phyloP scores from a whole-genome alignment of 1,284 basidiomycete species.

The Microstroma glucosiphilum region DNA sequence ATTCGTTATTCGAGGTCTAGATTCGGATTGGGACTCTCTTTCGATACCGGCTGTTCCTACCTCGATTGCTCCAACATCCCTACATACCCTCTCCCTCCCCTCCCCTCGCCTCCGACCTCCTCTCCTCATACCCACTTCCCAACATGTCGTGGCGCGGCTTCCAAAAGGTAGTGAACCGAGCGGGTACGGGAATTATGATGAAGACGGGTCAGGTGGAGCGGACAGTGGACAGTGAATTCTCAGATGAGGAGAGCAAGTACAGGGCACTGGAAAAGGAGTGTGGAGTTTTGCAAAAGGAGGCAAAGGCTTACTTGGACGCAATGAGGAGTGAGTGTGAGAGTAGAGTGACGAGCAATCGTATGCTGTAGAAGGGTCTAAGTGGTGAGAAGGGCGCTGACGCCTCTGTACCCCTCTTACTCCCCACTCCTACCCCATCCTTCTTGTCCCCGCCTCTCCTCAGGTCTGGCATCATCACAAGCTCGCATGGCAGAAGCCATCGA shows the following conservation, averaged over 20 bases:
- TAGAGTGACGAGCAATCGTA: neutral
- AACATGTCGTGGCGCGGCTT: conserved; percentile 58
- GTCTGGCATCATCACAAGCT: conserved; percentile 86
- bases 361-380: too few species aligned
- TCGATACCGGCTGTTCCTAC: too few species aligned
- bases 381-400: too few species aligned
- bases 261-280: conserved; percentile 62
- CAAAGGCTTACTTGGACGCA: conserved; percentile 88
- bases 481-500: conserved; percentile 90
- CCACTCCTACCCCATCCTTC: neutral
- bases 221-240: conserved; percentile 87
- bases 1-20: too few species aligned
- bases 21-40: too few species aligned
- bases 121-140: conserved; percentile 1
- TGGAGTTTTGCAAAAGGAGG: conserved; percentile 80
- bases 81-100: neutral
- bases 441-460: conserved; percentile 43
- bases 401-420: too few species aligned
- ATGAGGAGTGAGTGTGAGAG: conserved; percentile 57
- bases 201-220: conserved; percentile 90
- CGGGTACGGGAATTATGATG: conserved; percentile 71
- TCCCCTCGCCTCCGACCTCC: neutral
- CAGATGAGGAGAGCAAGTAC: conserved; percentile 85
- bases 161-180: conserved; percentile 88
- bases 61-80: neutral